A percentile compares a stretch with the other conserved stretches of the same genome.
These are phyloP conservation scores for Kondoa malvinella DNA, from an alignment of 768 basidiomycete species.

Conservation along the genomic window DNA sequence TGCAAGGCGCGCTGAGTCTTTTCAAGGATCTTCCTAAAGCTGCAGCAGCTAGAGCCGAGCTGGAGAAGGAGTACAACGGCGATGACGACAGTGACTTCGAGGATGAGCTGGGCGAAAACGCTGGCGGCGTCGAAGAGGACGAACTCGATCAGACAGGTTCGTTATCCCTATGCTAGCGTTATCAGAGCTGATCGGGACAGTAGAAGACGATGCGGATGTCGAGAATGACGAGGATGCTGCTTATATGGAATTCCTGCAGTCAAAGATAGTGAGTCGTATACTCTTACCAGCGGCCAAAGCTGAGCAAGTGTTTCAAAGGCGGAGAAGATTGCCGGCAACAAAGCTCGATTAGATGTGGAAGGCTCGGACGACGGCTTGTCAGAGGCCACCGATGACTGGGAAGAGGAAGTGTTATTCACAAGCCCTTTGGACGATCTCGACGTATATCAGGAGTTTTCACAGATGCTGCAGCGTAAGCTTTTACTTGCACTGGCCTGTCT, in stretches of 20 bases:
- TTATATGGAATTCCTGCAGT: neutral
- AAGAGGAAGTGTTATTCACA: neutral
- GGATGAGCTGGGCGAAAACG: neutral
- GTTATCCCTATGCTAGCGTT: too few species aligned
- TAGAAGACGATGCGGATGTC: neutral
- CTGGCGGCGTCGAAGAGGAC: neutral
- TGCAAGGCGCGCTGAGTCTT: neutral
- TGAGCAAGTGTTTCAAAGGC: neutral
- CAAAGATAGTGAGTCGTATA: neutral
- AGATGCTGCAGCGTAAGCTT: constrained; percentile 1
- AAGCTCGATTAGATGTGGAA: neutral
- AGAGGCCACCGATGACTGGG: neutral
- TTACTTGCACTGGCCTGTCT: neutral
- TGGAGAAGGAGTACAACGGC: neutral
- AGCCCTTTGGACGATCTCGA: constrained; percentile 1
- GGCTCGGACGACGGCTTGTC: neutral
- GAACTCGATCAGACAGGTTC: neutral
- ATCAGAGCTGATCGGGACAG: too few species aligned
- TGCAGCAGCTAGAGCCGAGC: neutral
- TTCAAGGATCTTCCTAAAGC: neutral
- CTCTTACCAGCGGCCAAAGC: neutral
- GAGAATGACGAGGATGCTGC: neutral
- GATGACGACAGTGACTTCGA: neutral
- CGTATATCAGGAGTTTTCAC: neutral
- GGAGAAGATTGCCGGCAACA: neutral